phyloP scores from a whole-genome alignment of 768 basidiomycete genomes.

The Coprinopsis marcescibilis region DNA sequence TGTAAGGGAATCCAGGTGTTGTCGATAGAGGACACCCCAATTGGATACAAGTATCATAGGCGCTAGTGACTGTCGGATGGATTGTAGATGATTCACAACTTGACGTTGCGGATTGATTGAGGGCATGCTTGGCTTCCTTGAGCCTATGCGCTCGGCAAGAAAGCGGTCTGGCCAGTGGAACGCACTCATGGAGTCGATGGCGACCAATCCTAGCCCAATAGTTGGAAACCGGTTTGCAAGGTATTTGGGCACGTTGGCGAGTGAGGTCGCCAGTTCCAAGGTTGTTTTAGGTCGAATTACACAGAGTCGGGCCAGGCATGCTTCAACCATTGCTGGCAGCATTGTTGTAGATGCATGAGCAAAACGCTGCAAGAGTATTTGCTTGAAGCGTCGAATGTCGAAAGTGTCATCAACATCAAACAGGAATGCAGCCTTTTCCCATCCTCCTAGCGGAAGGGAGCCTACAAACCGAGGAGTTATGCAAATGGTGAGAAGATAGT shows the following conservation, averaged over 20 bases:
- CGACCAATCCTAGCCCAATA: slow-evolving; percentile 57
- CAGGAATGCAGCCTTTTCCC: slow-evolving; percentile 60
- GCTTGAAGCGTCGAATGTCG: slow-evolving; percentile 46
- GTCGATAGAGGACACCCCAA: slow-evolving; percentile 33
- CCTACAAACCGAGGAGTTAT: slow-evolving; percentile 40
- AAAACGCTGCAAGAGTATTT: slow-evolving; percentile 47
- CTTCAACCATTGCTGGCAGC: slow-evolving; percentile 21
- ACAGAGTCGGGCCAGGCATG: slow-evolving; percentile 50
- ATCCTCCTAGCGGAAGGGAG: slow-evolving; percentile 41
- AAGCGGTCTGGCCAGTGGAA: slow-evolving; percentile 79
- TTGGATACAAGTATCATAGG: slow-evolving; percentile 14
- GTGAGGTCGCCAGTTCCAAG: slow-evolving; percentile 60
- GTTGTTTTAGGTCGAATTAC: slow-evolving; percentile 67
- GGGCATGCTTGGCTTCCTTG: slow-evolving; percentile 7
- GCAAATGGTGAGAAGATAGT: slow-evolving; percentile 54
- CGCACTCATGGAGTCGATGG: slow-evolving; percentile 70
- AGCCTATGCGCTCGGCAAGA: slow-evolving; percentile 47
- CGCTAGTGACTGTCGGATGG: slow-evolving; percentile 8
- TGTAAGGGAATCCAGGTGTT: slow-evolving; percentile 44
- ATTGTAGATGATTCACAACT: slow-evolving; percentile 36
- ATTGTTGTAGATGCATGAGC: slow-evolving; percentile 10
- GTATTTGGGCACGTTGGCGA: slow-evolving; percentile 52
- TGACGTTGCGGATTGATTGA: slow-evolving; percentile 32
- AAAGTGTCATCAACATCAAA: slow-evolving; percentile 71
- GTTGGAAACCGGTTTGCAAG: slow-evolving; percentile 43